Percentiles rank a stretch among this genome's conserved stretches.
Conservation (phyloP, 441 rosid genomes). For the Syzygium malaccense region DNA sequence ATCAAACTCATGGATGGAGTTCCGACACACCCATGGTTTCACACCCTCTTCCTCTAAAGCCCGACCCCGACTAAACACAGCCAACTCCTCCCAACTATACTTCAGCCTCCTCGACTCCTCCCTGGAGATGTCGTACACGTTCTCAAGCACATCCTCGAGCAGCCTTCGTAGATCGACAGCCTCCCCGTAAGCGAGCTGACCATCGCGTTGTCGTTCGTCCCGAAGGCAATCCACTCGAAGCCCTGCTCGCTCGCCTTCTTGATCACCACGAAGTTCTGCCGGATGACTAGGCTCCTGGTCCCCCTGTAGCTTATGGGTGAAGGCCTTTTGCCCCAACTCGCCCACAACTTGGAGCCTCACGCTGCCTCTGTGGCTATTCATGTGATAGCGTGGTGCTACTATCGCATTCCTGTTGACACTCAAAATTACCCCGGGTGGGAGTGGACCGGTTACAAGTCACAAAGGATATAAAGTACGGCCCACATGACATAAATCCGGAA, state of each 20-base stretch:
- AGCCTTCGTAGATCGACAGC: background rate
- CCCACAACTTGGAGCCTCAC: no score
- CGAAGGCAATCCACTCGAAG: constrained; percentile 17
- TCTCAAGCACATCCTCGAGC: constrained; percentile 11
- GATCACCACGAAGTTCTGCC: constrained; percentile 10
- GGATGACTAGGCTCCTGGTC: constrained; percentile 5
- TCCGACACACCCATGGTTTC: no score
- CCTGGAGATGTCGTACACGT: constrained; percentile 8
- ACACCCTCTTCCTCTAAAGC: background rate
- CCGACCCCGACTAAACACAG: background rate
- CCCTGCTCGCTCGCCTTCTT: constrained; percentile 13
- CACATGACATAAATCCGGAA: no score
- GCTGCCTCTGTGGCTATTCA: no score
- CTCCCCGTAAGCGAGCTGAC: constrained; percentile 8
- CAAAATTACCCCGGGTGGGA: no score
- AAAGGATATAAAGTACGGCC: no score
- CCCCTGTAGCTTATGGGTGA: constrained; percentile 18
- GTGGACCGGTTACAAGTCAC: no score
- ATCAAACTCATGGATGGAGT: no score
- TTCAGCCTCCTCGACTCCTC: constrained; percentile 25
- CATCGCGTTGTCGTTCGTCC: constrained; percentile 9
- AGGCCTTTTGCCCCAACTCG: no score
- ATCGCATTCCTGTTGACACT: no score
- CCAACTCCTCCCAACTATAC: background rate
- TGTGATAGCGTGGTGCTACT: no score